phyloP scores from a whole-genome alignment of 768 basidiomycete species.

The Kwoniella botswanensis region DNA sequence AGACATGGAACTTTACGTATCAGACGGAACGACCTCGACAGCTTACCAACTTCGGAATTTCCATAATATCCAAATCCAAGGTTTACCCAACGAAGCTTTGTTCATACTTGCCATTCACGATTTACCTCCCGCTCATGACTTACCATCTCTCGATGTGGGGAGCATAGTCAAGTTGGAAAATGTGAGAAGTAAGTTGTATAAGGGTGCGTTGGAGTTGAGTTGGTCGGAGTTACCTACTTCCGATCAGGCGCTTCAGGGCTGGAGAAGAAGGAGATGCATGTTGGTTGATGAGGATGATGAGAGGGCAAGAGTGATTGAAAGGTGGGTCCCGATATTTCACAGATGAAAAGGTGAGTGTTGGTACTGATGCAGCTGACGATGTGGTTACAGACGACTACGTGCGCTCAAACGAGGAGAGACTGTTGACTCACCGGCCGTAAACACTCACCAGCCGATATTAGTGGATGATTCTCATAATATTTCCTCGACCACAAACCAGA shows the following conservation, averaged over 20 bases:
- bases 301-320: constrained; percentile 33
- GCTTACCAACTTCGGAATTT: constrained; percentile 25
- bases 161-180: constrained; percentile 36
- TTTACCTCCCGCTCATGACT: constrained; percentile 16
- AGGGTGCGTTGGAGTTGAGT: constrained; percentile 35
- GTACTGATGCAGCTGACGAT: not conserved
- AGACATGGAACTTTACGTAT: constrained; percentile 39
- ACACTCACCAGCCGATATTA: not conserved
- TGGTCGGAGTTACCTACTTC: constrained; percentile 38
- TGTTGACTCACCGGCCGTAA: not conserved
- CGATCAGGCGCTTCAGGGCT: constrained; percentile 32
- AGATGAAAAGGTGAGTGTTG: not conserved
- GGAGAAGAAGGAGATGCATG: constrained; percentile 12
- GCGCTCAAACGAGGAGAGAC: constrained; percentile 29
- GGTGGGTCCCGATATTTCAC: constrained; percentile 23
- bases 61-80: constrained; percentile 24
- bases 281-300: constrained; percentile 26
- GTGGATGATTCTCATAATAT: not conserved
- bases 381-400: constrained; percentile 28
- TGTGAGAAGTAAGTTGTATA: constrained; percentile 33
- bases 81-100: constrained; percentile 29
- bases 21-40: constrained; percentile 40
- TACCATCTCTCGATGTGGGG: constrained; percentile 20
- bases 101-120: constrained; percentile 34
- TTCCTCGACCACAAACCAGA: not conserved